Evolutionary conservation across 441 rosid species (phyloP), one percentile per base, ranked within the genome.

Genomic region (Omphalea diandra): DNA sequence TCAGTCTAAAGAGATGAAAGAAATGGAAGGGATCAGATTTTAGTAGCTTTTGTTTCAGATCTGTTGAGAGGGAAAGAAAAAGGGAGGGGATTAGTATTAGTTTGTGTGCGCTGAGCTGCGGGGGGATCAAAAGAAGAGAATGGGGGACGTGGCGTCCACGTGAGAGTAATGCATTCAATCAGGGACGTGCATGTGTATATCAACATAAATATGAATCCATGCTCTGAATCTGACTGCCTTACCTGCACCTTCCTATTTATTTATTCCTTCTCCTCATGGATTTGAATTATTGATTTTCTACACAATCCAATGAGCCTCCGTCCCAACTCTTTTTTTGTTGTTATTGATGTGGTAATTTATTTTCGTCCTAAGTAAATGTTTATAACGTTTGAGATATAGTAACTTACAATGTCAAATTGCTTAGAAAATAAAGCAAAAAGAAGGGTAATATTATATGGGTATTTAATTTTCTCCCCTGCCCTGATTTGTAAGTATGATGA

Each of bases 101-200:
- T n/a, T 55, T n/a, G 26, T 17, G 18, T 27, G 50, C 11, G n/a
- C 32, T 50, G n/a, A n/a, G n/a, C n/a, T 63, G 60, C 32, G 24
- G 38, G 55, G 40, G 53, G 58, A 60, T 69, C 31, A 68, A 73
- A 50, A 50, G 76, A 75, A 20, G 74, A 73, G 79, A 40, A 64
- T n/a, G n/a, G 68, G 50, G 36, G 82, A 79, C 75, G 74, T 78
- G 88, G 82, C 68, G 63, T 53, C 60, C 75, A 70, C 75, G 75
- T 77, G 77, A 74, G 73, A 65, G 5, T 32, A 7, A 7, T 24
- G 56, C 38, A 32, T 14, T 67, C 67, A 76, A 79, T 79, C 71
- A 41, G 74, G 33, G 76, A 65, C 78, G 64, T 75, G 63, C 73
- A 80, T 50, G 50, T 53, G 77, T 65, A 67, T 33, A 65, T 63